phyloP scores from a whole-genome alignment of 2,329 filamentous ascomycete species.

The Lecanoromycetidae sp. region DNA sequence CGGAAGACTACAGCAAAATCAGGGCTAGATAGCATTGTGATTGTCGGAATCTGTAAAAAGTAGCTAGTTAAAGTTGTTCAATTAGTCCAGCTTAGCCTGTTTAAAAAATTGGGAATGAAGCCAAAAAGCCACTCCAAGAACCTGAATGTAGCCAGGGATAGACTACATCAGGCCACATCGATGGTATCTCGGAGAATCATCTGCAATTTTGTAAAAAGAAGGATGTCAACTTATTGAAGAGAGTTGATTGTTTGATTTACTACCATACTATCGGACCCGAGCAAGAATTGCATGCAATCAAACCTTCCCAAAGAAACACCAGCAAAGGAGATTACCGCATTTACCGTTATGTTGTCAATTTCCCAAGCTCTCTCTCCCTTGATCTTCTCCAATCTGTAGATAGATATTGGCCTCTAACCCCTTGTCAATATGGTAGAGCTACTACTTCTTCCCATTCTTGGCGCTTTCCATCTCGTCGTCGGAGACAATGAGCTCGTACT shows the following conservation, averaged over 20 bases:
- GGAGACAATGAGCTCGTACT: constrained; percentile 83
- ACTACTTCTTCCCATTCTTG: constrained; percentile 17
- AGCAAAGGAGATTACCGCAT: not conserved
- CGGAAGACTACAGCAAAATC: no score
- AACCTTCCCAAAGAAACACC: not conserved
- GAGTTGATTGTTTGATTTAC: constrained; percentile 5
- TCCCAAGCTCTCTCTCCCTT: not conserved
- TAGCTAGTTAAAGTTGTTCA: no score
- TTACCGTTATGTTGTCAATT: constrained; percentile 3
- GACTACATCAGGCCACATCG: no score
- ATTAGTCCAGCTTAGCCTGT: no score
- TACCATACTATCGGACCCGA: not conserved
- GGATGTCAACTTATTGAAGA: not conserved
- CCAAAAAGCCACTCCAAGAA: no score
- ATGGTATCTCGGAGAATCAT: no score
- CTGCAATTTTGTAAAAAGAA: no score
- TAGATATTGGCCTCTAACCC: not conserved
- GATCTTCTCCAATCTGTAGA: not conserved
- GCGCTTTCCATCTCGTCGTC: constrained; percentile 61
- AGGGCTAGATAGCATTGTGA: no score
- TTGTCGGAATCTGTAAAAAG: no score
- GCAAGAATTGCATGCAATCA: constrained; percentile 1
- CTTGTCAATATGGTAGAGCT: not conserved
- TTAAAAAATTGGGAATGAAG: no score
- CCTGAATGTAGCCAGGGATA: no score